These are phyloP conservation scores for Alternaria sp. DNA, from an alignment of 2,329 filamentous ascomycete genomes.

Conservation along the genomic window DNA sequence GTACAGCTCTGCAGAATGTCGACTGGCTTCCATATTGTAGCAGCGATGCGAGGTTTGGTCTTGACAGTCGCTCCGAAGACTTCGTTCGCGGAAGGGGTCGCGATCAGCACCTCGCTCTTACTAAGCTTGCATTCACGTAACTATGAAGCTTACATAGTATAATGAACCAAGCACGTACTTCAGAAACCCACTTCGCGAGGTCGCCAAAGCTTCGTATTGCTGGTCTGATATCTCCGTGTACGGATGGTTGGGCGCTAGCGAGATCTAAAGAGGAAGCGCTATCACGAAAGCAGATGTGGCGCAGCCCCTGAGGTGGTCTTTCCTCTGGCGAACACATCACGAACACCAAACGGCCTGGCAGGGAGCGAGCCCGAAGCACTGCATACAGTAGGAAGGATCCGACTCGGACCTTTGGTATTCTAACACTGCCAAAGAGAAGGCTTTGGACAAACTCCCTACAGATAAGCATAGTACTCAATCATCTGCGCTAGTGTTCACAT, in stretches of 20 bases:
- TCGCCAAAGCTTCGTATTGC: background rate
- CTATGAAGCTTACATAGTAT: background rate
- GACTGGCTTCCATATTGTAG: slow-evolving; percentile 54
- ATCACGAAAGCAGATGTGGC: slow-evolving; percentile 13
- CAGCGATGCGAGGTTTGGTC: background rate
- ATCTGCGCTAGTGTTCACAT: background rate
- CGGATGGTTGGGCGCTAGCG: slow-evolving; percentile 5
- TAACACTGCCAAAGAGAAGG: background rate
- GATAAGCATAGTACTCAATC: background rate
- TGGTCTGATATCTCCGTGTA: slow-evolving; percentile 9
- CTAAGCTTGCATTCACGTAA: background rate
- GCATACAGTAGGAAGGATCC: background rate
- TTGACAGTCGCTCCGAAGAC: background rate
- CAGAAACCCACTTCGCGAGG: background rate
- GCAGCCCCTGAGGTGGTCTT: slow-evolving; percentile 17
- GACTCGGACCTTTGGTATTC: background rate
- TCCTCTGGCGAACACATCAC: slow-evolving; percentile 21
- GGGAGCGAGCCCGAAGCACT: background rate
- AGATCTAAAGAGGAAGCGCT: slow-evolving; percentile 6
- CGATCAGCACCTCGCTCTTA: background rate
- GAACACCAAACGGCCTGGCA: background rate
- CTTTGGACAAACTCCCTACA: background rate
- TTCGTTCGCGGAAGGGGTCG: background rate
- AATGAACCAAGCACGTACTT: slow-evolving; percentile 1
- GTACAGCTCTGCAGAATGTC: slow-evolving; percentile 53